phyloP scores from a whole-genome alignment of 805 yeast species.

The Candida nitratophila region DNA sequence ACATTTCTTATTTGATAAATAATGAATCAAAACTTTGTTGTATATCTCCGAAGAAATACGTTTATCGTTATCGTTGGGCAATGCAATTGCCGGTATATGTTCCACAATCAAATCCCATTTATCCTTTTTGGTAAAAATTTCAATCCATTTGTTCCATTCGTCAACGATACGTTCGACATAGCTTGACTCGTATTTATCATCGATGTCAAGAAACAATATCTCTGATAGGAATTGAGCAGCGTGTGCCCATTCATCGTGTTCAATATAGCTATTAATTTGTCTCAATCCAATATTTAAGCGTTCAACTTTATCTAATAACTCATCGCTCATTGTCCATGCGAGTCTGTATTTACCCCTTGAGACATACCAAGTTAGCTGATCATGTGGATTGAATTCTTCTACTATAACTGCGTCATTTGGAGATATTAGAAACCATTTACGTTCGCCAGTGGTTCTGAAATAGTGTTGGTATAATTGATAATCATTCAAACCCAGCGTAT shows the following conservation, averaged over 20 bases:
- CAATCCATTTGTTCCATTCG: constrained; percentile 65
- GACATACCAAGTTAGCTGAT: constrained; percentile 67
- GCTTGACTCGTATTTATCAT: constrained; percentile 13
- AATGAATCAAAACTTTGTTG: not conserved
- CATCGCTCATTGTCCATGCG: constrained; percentile 76
- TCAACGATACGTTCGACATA: constrained; percentile 18
- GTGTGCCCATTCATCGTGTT: constrained; percentile 42
- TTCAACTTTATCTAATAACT: constrained; percentile 41
- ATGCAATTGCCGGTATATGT: constrained; percentile 45
- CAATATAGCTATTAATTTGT: constrained; percentile 39
- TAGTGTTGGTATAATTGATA: constrained; percentile 56
- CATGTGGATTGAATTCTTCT: constrained; percentile 60
- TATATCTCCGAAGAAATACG: not conserved
- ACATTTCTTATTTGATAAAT: constrained; percentile 10
- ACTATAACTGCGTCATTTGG: constrained; percentile 80
- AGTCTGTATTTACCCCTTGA: constrained; percentile 45
- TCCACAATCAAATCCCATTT: constrained; percentile 41
- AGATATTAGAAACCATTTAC: constrained; percentile 60
- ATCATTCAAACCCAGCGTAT: constrained; percentile 70
- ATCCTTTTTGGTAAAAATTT: constrained; percentile 40
- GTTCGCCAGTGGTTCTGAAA: constrained; percentile 23
- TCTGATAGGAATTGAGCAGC: constrained; percentile 44
- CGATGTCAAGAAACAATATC: constrained; percentile 26
- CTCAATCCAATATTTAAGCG: constrained; percentile 55
- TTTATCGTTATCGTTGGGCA: constrained; percentile 8